phyloP scores from a whole-genome alignment of 768 basidiomycete species.

The Cantharellus cinnabarinus region DNA sequence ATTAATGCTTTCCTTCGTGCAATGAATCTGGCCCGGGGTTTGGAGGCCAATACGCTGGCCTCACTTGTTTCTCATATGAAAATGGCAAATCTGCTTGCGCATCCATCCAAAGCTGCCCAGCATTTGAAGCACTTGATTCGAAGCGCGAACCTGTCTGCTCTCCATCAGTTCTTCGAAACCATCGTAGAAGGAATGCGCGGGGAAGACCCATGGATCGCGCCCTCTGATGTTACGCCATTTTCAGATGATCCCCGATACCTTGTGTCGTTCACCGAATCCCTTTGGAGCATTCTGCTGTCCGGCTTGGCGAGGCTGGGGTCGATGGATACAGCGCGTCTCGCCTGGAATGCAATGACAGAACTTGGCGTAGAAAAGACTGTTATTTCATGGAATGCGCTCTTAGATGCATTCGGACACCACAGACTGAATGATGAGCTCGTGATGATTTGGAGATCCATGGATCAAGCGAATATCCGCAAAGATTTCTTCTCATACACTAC shows the following conservation, averaged over 20 bases:
- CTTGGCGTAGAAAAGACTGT: not conserved
- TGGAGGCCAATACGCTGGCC: too few relatives aligned
- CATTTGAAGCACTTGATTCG: not conserved
- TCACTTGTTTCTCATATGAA: not conserved
- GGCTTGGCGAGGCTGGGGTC: conserved; percentile 2
- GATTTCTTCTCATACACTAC: conserved; percentile 7
- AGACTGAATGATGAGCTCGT: not conserved
- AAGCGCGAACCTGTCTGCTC: not conserved
- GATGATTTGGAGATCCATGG: conserved; percentile 2
- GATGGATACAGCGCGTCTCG: conserved; percentile 3
- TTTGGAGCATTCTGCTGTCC: conserved; percentile 1
- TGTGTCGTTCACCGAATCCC: not conserved
- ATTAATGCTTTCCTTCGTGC: too few relatives aligned
- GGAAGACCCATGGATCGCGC: not conserved
- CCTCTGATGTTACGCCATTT: not conserved
- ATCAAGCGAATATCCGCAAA: not conserved
- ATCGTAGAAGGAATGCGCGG: not conserved
- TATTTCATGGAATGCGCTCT: conserved; percentile 1
- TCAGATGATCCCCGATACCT: not conserved
- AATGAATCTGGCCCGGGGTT: too few relatives aligned
- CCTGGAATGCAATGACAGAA: not conserved
- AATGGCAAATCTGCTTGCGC: not conserved
- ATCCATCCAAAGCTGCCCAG: not conserved
- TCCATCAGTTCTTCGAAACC: not conserved
- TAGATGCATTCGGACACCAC: conserved; percentile 6